Base-by-base conservation (phyloP, 192 early-diverging fungal species). In the Allomyces arbusculus region DNA sequence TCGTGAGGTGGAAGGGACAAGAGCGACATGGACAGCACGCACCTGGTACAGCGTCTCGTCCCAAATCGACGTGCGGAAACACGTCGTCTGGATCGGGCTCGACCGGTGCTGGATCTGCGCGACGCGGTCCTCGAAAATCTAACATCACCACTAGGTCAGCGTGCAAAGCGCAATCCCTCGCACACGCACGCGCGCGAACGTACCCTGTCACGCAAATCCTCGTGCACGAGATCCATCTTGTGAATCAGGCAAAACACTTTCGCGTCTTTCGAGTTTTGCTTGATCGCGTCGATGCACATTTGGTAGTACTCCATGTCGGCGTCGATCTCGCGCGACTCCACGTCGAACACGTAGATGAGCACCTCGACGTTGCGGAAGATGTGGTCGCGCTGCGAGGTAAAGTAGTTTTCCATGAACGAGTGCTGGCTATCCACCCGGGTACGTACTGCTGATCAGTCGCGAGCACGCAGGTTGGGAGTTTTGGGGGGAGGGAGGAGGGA, bases 291-390 rank as follows among this genome's bases (percentile, higher is more conserved):
- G 45, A 99, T 73, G 63, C 88, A 91, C 23, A 83, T 84, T 73
- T 94, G 87, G 68, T 91, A 96, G 72, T 94, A 89, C 61, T 82
- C 74, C 78, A 96, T 81, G 72, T 98, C 95, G 72, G 88, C 86
- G 69, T 95, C 91, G 62, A 84, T 79, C 67, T 95, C 92, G 26
- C 89, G 79, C 40, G 85, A 88, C 75, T 95, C 95, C 45, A 95
- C 83, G 76, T 97, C 93, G 77, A 98, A 96, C 65, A 98, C 93
- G 69, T 95, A 98, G 69, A 98, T 98, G 20, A 99, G 81, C n/a
- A 99, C 92, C 75, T 99, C 92, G 4, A 99, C 95, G 74, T 95
- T 94, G 61, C 89, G 84, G 73, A 99, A 99, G 62, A 99, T 93
- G 69, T 90, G 89, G 65, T 99, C 94, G 64, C 88, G 79, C 64